Conservation (phyloP, 2,329 filamentous ascomycete genomes). For the Onygena corvina region DNA sequence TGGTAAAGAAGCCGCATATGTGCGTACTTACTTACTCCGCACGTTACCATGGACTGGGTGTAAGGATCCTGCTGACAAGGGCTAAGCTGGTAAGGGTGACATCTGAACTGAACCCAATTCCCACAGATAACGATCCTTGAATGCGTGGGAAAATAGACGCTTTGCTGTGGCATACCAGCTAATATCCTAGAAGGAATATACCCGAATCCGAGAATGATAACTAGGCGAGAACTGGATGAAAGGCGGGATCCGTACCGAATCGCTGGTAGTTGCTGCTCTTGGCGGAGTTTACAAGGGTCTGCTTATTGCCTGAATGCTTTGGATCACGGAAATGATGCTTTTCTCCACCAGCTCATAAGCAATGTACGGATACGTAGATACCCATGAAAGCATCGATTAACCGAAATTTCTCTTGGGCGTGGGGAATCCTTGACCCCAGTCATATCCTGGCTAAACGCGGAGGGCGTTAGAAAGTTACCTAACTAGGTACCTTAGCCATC, state of each 20-base stretch:
- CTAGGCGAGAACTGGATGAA: too few species aligned
- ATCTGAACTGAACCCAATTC: neutral
- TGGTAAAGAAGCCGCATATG: neutral
- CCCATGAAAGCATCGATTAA: constrained; percentile 5
- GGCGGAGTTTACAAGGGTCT: neutral
- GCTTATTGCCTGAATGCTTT: neutral
- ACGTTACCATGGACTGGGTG: neutral
- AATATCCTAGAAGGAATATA: too few species aligned
- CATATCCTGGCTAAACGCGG: constrained; percentile 5
- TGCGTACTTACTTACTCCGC: too few species aligned
- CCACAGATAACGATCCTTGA: neutral
- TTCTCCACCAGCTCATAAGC: constrained; percentile 4
- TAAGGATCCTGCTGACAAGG: neutral
- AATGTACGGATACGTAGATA: too few species aligned
- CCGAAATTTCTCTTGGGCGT: constrained; percentile 4
- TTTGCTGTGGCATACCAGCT: too few species aligned
- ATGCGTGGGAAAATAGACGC: too few species aligned
- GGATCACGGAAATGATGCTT: neutral
- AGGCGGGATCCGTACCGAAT: too few species aligned
- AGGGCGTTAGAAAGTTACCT: neutral
- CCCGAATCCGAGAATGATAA: too few species aligned
- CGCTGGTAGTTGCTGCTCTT: neutral
- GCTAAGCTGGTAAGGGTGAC: neutral
- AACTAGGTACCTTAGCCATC: neutral
- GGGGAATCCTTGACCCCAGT: neutral